Percentiles rank a stretch among this genome's conserved stretches.
These are phyloP conservation scores for Spergularia azorica DNA, from an alignment of 179 eudicot genomes.

Conservation along the genomic window DNA sequence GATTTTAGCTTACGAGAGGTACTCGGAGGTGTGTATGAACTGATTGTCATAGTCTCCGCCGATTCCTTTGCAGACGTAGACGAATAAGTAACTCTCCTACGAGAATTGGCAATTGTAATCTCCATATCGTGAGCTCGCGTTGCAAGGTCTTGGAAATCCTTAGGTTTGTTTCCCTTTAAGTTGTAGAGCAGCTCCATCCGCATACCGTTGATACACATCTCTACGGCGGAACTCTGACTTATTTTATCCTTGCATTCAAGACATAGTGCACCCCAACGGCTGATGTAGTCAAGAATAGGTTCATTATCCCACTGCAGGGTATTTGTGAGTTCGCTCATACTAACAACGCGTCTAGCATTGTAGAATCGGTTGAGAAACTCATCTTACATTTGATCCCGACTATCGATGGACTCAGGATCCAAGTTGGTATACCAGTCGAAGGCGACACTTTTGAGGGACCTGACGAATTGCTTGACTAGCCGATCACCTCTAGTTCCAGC, in stretches of 20 bases:
- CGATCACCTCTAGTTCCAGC: too few relatives aligned
- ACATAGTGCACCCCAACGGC: neutral
- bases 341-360: neutral
- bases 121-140: neutral
- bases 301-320: neutral
- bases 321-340: neutral
- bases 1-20: too few relatives aligned
- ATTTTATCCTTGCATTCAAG: neutral
- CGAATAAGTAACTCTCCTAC: too few relatives aligned
- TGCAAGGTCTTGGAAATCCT: neutral
- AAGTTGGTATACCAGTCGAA: neutral
- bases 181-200: too few relatives aligned
- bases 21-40: too few relatives aligned
- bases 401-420: neutral
- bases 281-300: neutral
- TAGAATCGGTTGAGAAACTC: neutral
- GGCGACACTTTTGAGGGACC: neutral
- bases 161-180: neutral
- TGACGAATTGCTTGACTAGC: too few relatives aligned
- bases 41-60: too few relatives aligned
- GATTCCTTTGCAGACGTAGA: too few relatives aligned
- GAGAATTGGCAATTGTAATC: too few relatives aligned
- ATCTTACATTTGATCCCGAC: neutral
- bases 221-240: neutral
- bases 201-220: neutral